Base-by-base conservation (phyloP, 768 basidiomycete genomes). In the Austroboletus festivus region DNA sequence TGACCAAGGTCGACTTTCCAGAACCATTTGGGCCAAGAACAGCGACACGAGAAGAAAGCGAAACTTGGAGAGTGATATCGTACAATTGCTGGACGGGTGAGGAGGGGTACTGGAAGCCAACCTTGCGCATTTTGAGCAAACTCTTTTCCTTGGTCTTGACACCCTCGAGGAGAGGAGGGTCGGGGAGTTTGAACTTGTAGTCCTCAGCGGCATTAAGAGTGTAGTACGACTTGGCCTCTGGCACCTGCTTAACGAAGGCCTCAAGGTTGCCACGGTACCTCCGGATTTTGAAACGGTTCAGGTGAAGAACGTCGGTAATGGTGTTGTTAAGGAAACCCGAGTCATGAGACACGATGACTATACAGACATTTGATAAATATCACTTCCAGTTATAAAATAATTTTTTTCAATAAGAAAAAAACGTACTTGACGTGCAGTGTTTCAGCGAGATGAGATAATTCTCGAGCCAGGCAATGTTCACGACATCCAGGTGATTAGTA, bases 61-160 rank as follows among this genome's bases (percentile, higher is more conserved):
- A 97, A 53, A 97, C 88, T 83, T 96, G 94, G 53, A 97, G 89
- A 44, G 88, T 84, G 72, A 97, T 92, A 73, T 97, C 87, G 79
- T 83, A 86, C 59, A 96, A 79, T 68, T 95, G 93, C 70, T 95
- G 94, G 49, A 89, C 81, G 44, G 83, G 63, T 61, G 88, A 82
- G 23, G 82, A 80, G 41, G 91, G 90, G 74, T 97, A 97, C 73
- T 96, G 93, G 89, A 92, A 97, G 62, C 88, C 89, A 62, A 95
- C 93, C 69, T 89, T 88, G 71, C 93, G 89, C 93, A 97, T 95
- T 81, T 97, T 97, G 56, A 96, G 72, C 60, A 97, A 75, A 52
- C 82, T 83, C 83, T 95, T 97, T 76, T 97, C 93, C 81, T 97
- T 97, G 65, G 94, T 97, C 87, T 97, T 97, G 76, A 97, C 94